Evolutionary conservation across 176 grass and related monocot genomes (phyloP), one percentile per base, ranked within the genome.

Genomic region (Areca catechu): DNA sequence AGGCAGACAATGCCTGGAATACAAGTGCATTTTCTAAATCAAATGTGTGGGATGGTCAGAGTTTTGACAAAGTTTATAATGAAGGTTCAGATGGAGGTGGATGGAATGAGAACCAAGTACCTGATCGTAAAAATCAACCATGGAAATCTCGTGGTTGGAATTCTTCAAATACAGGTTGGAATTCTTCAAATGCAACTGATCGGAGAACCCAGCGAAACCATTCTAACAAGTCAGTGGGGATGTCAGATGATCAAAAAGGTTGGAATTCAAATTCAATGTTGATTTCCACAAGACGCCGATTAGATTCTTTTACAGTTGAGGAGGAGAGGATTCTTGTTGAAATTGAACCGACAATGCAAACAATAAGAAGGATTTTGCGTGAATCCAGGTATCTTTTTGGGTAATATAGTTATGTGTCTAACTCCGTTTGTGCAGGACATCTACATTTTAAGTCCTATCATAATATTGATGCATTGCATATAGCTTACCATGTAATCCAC

Each of bases 141-240:
- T 78, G 86, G 86, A 92, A 83, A 74, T 56, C 82, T 58, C 72
- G 80, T 67, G 80, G 83, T 54, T 96, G 86, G 91, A 66, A 63
- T 76, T 71, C 60, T 49, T 22, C 80, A 20, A 86, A 82, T 55
- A 16, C 66, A 61, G 80, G 83, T 54, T 96, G 86, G 91, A 66
- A 63, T 76, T 71, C 60, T 49, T 22, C 80, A 20, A 86, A 82
- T 55, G 18, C 66, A 61, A 68, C 77, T 65, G 83, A 72, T 54
- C 66, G 74, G 58, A 80, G 63, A 55, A 56, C 63, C 15, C 79
- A 85, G 55, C 80, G 74, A 61, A 75, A 65, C 14, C 74, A 71
- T 69, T 58, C 72, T 47, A 67, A 72, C 54, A 80, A 70, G 67
- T 77, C 77, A 27, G 72, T 61, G 63, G 83, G 80, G 52, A 78